Base-by-base conservation (phyloP, 176 grass and related monocot species). In the Phragmites australis region DNA sequence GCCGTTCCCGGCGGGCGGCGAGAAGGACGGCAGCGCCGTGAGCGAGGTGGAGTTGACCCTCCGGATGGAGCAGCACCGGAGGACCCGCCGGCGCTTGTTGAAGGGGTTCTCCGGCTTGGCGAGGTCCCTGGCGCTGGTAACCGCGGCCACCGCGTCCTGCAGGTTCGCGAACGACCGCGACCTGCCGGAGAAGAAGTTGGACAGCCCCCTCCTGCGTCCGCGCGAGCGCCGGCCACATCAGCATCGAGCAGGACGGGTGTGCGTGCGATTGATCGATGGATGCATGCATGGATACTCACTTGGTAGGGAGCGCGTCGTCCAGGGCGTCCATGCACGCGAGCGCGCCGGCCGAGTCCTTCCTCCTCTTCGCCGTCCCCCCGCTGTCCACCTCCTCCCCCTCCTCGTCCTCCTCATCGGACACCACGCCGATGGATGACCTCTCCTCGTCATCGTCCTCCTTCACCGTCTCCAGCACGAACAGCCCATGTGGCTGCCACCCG, bases 161-260 rank as follows among this genome's bases (percentile, higher is more conserved):
- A 99, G 97, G 79, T 77, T 90, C 8, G 97, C 90, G 79, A 99
- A 99, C 45, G 97, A 99, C 54, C 92, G 88, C n/a, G 97, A 96
- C 82, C 91, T 96, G 74, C 97, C 97, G 66, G 93, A 93, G 82
- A 99, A 99, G 84, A 86, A 99, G 76, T 84, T 96, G 41, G 97
- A 99, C 30, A 99, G 82, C 8, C 97, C 97, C 70, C 93, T 84
- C 90, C 97, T 99, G 86, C 63, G 37, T 4, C 9, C 1, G 2
- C 26, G 14, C 5, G 30, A 8, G 8, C 55, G 51, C 22, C 2
- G 3, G 9, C 6, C 61, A 3, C 16, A 2, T 53, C 70, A 49
- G 21, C 6, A 23, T 23, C 16, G 62, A 43, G 19, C 3, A 37
- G 5, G 34, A 21, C 41, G 4, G 1, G 39, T 11, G 40, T 8